Evolutionary conservation across 345 rosid genomes (phyloP).

Genomic region (Cardamine resedifolia): DNA sequence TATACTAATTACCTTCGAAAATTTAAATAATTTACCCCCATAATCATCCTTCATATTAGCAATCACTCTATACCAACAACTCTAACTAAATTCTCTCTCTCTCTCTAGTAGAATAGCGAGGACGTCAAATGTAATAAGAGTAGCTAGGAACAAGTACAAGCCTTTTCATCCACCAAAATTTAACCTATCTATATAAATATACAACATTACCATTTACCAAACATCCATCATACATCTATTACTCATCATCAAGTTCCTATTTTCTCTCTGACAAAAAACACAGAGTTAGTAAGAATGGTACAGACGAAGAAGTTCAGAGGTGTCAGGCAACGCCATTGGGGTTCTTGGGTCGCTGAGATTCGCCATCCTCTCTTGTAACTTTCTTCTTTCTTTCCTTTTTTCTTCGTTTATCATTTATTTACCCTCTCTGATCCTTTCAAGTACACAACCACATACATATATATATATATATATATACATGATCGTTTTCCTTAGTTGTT

Average conservation of each 20-base stretch:
- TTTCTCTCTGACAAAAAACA: conserved; percentile 37
- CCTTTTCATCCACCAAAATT: conserved; percentile 26
- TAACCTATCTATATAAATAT: conserved; percentile 39
- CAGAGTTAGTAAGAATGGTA: conserved; percentile 54
- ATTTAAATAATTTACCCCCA: not conserved
- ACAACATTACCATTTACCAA: conserved; percentile 37
- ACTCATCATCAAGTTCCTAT: conserved; percentile 29
- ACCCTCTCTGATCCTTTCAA: not conserved
- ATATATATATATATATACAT: conserved; percentile 19
- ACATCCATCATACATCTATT: conserved; percentile 36
- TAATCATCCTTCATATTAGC: conserved; percentile 11
- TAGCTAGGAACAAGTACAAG: conserved; percentile 30
- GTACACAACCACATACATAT: conserved; percentile 27
- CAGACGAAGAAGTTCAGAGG: conserved; percentile 88
- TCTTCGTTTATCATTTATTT: conserved; percentile 28
- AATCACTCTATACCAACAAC: conserved; percentile 33
- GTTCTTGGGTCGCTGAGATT: conserved; percentile 90
- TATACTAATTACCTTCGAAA: conserved; percentile 5
- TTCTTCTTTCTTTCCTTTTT: conserved; percentile 29
- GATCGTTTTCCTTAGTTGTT: not conserved
- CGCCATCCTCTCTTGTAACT: conserved; percentile 78
- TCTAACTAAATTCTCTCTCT: conserved; percentile 24
- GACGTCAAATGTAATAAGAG: conserved; percentile 30
- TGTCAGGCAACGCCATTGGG: conserved; percentile 94
- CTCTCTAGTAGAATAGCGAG: not conserved